A percentile compares a stretch with the other conserved stretches of the same genome.
Conservation (phyloP, 2,329 filamentous ascomycete genomes). For the Scleromitrula shiraiana region DNA sequence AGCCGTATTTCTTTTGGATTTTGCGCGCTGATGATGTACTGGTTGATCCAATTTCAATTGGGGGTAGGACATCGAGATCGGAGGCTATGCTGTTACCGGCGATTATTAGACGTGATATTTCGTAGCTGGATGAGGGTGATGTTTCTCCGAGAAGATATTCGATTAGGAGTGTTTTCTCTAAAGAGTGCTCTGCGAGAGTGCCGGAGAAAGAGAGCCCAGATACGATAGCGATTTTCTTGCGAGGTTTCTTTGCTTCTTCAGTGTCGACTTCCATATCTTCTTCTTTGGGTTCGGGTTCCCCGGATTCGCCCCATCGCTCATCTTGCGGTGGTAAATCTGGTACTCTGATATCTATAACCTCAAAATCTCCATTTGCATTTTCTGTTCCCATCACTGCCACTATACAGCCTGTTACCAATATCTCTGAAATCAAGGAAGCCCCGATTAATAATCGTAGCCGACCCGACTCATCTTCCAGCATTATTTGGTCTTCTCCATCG, state of each 20-base stretch:
- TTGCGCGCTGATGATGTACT: constrained; percentile 29
- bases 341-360: constrained; percentile 82
- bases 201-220: constrained; percentile 83
- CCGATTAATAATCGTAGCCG: constrained; percentile 76
- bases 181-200: constrained; percentile 59
- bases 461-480: constrained; percentile 94
- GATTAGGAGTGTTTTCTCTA: constrained; percentile 68
- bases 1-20: constrained; percentile 77
- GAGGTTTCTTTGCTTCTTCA: constrained; percentile 31
- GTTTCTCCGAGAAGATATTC: constrained; percentile 86
- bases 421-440: constrained; percentile 53
- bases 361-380: constrained; percentile 84
- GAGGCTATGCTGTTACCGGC: constrained; percentile 74
- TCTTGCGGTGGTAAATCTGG: constrained; percentile 81
- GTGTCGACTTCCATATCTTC: constrained; percentile 53
- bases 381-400: constrained; percentile 93
- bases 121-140: constrained; percentile 47
- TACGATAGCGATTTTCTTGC: constrained; percentile 68
- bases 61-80: constrained; percentile 23
- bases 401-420: constrained; percentile 87
- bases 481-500: constrained; percentile 57
- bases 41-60: constrained; percentile 21
- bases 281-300: constrained; percentile 36
- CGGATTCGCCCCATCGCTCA: constrained; percentile 65
- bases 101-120: constrained; percentile 79